These are phyloP conservation scores for Ceratonia siliqua DNA, from an alignment of 306 rosid species.

Conservation along the genomic window DNA sequence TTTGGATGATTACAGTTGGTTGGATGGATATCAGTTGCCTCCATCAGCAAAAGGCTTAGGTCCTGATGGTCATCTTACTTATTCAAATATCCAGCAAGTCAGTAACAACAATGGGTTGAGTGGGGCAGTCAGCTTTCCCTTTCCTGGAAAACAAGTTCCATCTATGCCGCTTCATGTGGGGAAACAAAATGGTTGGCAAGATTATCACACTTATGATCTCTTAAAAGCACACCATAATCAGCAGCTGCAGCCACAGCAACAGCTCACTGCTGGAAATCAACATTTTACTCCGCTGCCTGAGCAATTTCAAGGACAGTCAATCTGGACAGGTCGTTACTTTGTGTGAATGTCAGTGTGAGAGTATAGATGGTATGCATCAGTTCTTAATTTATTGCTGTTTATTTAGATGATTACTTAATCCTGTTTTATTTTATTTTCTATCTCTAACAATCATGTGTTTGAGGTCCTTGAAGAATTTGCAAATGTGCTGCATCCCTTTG, in stretches of 20 bases:
- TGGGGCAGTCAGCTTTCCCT: constrained; percentile 69
- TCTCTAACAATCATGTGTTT: constrained; percentile 36
- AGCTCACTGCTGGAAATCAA: constrained; percentile 62
- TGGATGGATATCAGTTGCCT: constrained; percentile 94
- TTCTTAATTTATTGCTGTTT: constrained; percentile 32
- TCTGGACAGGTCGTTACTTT: constrained; percentile 76
- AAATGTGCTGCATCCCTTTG: constrained; percentile 59
- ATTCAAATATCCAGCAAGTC: constrained; percentile 46
- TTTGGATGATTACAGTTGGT: constrained; percentile 94
- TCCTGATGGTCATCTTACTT: constrained; percentile 42
- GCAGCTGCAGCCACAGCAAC: constrained; percentile 69
- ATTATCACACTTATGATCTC: constrained; percentile 58
- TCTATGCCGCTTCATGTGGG: constrained; percentile 52
- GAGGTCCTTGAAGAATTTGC: constrained; percentile 66
- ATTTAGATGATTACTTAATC: constrained; percentile 20
- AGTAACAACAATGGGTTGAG: constrained; percentile 49
- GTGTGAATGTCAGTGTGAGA: constrained; percentile 79
- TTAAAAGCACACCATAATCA: constrained; percentile 65
- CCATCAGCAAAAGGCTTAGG: constrained; percentile 54
- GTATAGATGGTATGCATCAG: constrained; percentile 61
- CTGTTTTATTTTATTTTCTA: constrained; percentile 4
- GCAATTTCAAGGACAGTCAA: constrained; percentile 87
- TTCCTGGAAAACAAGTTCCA: constrained; percentile 86
- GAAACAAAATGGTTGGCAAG: constrained; percentile 73
- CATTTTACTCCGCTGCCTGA: constrained; percentile 63